Percentiles rank a stretch among this genome's conserved stretches.
Evolutionary conservation across 768 basidiomycete genomes (phyloP).

Genomic region (Pilatotrama ljubarskyi): DNA sequence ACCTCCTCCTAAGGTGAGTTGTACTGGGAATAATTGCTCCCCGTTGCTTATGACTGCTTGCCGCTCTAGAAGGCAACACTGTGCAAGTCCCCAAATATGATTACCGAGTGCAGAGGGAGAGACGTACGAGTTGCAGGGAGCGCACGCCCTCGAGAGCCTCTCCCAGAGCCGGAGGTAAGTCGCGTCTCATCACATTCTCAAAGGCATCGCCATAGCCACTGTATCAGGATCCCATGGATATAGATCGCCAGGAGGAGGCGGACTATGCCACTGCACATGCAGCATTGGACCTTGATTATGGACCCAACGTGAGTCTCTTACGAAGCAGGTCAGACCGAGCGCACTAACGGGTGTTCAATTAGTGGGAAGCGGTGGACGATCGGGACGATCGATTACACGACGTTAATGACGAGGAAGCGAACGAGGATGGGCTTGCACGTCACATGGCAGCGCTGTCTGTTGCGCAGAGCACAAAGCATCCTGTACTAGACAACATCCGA

Average conservation of each 20-base stretch:
- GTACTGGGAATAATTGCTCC: too few relatives aligned
- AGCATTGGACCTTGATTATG: not conserved
- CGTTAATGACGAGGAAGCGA: not conserved
- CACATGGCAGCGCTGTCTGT: not conserved
- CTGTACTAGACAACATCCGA: not conserved
- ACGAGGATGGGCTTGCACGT: not conserved
- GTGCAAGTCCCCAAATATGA: too few relatives aligned
- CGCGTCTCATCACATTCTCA: too few relatives aligned
- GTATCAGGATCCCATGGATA: not conserved
- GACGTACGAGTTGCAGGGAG: too few relatives aligned
- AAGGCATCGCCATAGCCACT: not conserved
- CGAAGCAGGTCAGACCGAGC: not conserved
- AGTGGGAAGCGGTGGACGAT: not conserved
- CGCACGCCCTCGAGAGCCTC: not conserved
- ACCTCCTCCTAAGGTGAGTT: not conserved
- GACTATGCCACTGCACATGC: constrained; percentile 2
- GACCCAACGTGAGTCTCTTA: not conserved
- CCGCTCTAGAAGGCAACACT: not conserved
- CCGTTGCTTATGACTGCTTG: too few relatives aligned
- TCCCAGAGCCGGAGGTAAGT: not conserved
- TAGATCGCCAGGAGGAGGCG: not conserved
- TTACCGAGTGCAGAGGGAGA: too few relatives aligned
- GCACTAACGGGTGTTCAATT: too few relatives aligned
- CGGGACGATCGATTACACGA: not conserved
- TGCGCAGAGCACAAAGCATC: not conserved